phyloP scores from a whole-genome alignment of 257 asterid genomes.

The Gentiana dahurica region DNA sequence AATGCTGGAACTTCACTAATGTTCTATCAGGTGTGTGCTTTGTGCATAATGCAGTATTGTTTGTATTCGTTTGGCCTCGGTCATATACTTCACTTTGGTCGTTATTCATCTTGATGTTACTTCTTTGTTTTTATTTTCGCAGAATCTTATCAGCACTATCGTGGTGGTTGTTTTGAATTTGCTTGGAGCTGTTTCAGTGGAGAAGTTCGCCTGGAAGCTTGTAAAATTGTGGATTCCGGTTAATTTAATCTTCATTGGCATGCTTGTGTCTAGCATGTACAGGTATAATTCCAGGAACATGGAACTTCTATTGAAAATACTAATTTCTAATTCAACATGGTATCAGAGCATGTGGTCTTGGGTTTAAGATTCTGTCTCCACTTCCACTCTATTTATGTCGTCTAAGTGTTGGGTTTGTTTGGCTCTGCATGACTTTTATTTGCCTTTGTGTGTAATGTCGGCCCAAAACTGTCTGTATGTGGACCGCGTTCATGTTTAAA shows the following conservation, averaged over 20 bases:
- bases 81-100: no score
- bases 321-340: no score
- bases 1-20: slow-evolving; percentile 40
- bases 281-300: slow-evolving; percentile 20
- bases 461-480: no score
- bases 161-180: slow-evolving; percentile 31
- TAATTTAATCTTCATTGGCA: slow-evolving; percentile 38
- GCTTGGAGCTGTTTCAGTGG: slow-evolving; percentile 31
- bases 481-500: no score
- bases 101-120: neutral
- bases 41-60: neutral
- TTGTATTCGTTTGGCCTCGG: no score
- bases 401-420: no score
- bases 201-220: slow-evolving; percentile 35
- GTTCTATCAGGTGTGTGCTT: slow-evolving; percentile 35
- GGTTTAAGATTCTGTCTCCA: no score
- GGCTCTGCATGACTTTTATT: no score
- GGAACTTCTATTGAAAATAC: no score
- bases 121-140: slow-evolving; percentile 10
- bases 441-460: no score
- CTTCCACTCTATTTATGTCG: no score
- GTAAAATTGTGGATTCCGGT: slow-evolving; percentile 41
- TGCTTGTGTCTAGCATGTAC: slow-evolving; percentile 44
- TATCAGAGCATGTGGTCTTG: no score
- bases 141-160: slow-evolving; percentile 34